Base-by-base conservation (phyloP, 805 yeast species). In the Ogataea ganodermae region DNA sequence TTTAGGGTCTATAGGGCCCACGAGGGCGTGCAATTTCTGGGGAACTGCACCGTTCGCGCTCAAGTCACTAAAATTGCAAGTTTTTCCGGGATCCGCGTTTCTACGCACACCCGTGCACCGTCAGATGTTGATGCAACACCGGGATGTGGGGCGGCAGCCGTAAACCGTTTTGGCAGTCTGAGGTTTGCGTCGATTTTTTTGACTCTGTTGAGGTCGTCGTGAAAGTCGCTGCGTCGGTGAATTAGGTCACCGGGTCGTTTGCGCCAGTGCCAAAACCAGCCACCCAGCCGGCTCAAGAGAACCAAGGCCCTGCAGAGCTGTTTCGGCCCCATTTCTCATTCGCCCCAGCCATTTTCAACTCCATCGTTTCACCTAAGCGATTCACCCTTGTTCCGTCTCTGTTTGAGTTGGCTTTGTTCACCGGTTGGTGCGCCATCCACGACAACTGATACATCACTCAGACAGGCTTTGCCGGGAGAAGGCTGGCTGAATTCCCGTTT, bases 81-180 rank as follows among this genome's bases (percentile, higher is more conserved):
- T 36, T 36, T 36, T 36, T 36, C 42, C 42, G 42, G 42, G 27
- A 13, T 38, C 42, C 42, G 42, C 16, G 10, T 26, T 27, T 18
- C 3, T 33, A 33, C 36, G 36, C 13, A 23, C 40, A 36, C 16
- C 40, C 30, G n/a, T 36, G 30, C 40, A 36, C 35, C 20, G 35
- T 6, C 8, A n/a, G 16, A 6, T 5, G 8, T 31, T 14, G 17
- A 3, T 9, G 5, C n/a, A 31, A 31, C 27, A 24, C 36, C 36
- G 14, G 23, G 7, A 4, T 12, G 33, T n/a, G 33, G 33, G 33
- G 33, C n/a, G 33, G 33, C n/a, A 30, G 33, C 33, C 33, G 17
- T 30, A 14, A 27, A 27, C 31, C 14, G 31, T 14, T 27, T 14
- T 27, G 31, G n/a, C 31, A 27, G 31, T 27, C 31, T 27, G 33